Conservation (phyloP, 2,329 filamentous ascomycete species). For the Simplicillium sp. region DNA sequence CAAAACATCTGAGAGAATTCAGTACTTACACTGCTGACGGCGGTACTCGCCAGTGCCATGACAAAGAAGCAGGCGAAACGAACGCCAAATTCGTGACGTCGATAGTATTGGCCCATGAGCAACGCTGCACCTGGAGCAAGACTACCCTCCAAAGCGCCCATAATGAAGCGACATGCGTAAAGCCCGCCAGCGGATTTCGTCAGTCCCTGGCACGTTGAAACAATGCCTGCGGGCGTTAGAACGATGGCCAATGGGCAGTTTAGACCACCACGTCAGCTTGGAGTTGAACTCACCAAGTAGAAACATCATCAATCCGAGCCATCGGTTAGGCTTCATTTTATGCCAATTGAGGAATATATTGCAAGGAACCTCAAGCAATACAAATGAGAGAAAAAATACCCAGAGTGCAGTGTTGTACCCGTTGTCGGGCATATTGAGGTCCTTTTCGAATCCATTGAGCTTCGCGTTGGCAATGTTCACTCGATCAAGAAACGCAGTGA, state of each 20-base stretch:
- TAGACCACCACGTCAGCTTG: not conserved
- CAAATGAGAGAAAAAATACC: not conserved
- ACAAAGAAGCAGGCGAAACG: not conserved
- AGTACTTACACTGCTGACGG: not conserved
- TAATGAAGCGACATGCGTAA: too few relatives aligned
- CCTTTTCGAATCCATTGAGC: not conserved
- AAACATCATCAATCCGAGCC: not conserved
- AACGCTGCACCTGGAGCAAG: not conserved
- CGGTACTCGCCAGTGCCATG: not conserved
- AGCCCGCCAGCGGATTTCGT: too few relatives aligned
- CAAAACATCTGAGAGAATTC: not conserved
- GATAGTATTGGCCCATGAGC: not conserved
- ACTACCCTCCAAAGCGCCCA: not conserved
- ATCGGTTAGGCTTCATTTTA: not conserved
- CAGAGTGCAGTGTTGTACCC: not conserved
- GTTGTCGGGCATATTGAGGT: not conserved
- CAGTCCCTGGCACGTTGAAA: not conserved
- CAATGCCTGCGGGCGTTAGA: not conserved
- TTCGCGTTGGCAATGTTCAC: not conserved
- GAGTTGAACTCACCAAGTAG: not conserved
- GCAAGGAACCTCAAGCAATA: not conserved
- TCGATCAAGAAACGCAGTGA: not conserved
- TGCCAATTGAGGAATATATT: not conserved
- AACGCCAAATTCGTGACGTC: not conserved
- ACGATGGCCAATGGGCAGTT: not conserved